Evolutionary conservation across 495 filamentous ascomycete genomes (phyloP).

Genomic region (Neurospora sp.): DNA sequence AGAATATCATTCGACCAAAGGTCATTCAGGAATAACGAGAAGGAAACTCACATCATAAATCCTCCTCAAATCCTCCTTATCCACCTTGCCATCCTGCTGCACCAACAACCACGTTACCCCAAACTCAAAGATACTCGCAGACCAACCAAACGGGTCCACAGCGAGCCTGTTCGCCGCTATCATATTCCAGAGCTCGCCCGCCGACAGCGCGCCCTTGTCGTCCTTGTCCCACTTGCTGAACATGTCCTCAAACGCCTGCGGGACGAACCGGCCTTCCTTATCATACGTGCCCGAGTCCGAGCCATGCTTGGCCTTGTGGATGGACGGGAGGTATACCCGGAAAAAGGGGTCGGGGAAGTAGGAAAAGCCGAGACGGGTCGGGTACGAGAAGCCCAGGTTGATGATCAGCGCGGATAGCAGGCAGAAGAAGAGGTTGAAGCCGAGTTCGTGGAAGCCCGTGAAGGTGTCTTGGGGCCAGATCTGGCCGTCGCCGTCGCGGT

Average conservation of each 20-base stretch:
- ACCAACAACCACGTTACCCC: slow-evolving; percentile 37
- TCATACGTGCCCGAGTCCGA: slow-evolving; percentile 44
- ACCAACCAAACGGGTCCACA: slow-evolving; percentile 18
- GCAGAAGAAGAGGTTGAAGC: slow-evolving; percentile 40
- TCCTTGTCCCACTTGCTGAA: slow-evolving; percentile 43
- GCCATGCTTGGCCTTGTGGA: slow-evolving; percentile 51
- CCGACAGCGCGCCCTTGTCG: slow-evolving; percentile 9
- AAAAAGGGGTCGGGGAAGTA: slow-evolving; percentile 35
- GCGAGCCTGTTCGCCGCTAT: slow-evolving; percentile 11
- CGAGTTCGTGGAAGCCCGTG: slow-evolving; percentile 41
- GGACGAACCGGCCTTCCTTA: slow-evolving; percentile 43
- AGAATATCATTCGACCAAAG: background rate
- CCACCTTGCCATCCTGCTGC: slow-evolving; percentile 34
- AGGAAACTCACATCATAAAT: slow-evolving; percentile 30
- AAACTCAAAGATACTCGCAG: slow-evolving; percentile 33
- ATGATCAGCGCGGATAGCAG: slow-evolving; percentile 36
- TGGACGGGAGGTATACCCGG: slow-evolving; percentile 36
- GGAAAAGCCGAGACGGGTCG: slow-evolving; percentile 31
- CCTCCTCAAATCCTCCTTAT: slow-evolving; percentile 36
- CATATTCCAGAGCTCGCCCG: slow-evolving; percentile 11
- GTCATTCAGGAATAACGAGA: accelerated
- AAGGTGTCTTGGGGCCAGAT: slow-evolving; percentile 46
- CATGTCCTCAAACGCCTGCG: slow-evolving; percentile 48
- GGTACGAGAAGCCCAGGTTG: slow-evolving; percentile 41
- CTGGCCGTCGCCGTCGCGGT: slow-evolving; percentile 31